These are phyloP conservation scores for Aspergillus hortae DNA, from an alignment of 2,329 filamentous ascomycete genomes.

Conservation along the genomic window DNA sequence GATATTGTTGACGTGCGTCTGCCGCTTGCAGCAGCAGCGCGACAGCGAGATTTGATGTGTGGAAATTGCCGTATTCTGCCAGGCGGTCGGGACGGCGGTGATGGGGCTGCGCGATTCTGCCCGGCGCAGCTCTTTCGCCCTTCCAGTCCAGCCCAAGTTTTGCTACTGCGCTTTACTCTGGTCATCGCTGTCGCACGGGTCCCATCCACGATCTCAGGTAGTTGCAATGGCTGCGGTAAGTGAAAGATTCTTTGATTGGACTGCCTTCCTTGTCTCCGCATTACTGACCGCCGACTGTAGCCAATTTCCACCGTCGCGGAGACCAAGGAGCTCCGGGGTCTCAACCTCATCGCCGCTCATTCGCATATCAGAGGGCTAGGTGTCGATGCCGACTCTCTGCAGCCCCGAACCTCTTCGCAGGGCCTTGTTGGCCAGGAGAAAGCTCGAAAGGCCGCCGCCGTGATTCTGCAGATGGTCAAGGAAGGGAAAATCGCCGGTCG, in stretches of 20 bases:
- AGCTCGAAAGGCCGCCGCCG: conserved; percentile 90
- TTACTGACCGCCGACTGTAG: conserved; percentile 31
- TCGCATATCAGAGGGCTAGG: conserved; percentile 96
- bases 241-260: background rate
- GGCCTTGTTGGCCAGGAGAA: conserved; percentile 95
- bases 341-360: conserved; percentile 97
- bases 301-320: conserved; percentile 82
- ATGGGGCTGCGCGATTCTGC: conserved; percentile 12
- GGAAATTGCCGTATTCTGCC: conserved; percentile 21
- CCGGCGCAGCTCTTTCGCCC: conserved; percentile 12
- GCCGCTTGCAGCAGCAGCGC: background rate
- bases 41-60: background rate
- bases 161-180: conserved; percentile 5
- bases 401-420: conserved; percentile 80
- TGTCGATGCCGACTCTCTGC: conserved; percentile 85
- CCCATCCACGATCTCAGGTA: conserved; percentile 5
- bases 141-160: conserved; percentile 11
- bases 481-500: conserved; percentile 97
- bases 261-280: background rate
- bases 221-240: conserved; percentile 38
- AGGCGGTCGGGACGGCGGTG: conserved; percentile 18
- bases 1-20: background rate
- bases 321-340: conserved; percentile 89
- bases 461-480: conserved; percentile 98
- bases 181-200: conserved; percentile 5